Conservation (phyloP, 2,329 filamentous ascomycete genomes). For the Tolypocladium tundrense region DNA sequence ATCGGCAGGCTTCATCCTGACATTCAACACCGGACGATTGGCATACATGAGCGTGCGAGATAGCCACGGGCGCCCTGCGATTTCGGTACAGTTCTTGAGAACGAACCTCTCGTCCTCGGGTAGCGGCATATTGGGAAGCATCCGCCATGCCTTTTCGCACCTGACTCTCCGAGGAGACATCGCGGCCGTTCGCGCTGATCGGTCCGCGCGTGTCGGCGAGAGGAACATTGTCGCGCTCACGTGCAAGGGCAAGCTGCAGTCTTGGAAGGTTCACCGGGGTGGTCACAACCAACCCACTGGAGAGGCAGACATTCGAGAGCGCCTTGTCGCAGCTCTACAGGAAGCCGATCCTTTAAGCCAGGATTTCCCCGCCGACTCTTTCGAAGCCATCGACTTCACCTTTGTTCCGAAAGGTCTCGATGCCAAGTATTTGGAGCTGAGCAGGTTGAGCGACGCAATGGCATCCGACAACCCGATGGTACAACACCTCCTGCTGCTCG, state of each 20-base stretch:
- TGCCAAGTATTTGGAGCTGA: constrained; percentile 38
- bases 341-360: constrained; percentile 38
- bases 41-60: constrained; percentile 83
- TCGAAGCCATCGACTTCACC: constrained; percentile 72
- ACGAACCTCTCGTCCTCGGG: constrained; percentile 44
- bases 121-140: constrained; percentile 68
- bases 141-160: constrained; percentile 65
- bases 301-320: constrained; percentile 59
- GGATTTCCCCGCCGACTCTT: constrained; percentile 43
- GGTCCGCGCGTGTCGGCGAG: constrained; percentile 65
- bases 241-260: constrained; percentile 64
- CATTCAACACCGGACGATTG: constrained; percentile 75
- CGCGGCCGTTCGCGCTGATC: constrained; percentile 67
- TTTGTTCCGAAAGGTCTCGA: constrained; percentile 49
- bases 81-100: constrained; percentile 68
- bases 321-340: constrained; percentile 53
- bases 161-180: constrained; percentile 66
- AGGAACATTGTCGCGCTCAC: constrained; percentile 75
- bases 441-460: constrained; percentile 39
- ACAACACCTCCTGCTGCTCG: constrained; percentile 52
- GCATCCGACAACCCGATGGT: constrained; percentile 38
- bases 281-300: constrained; percentile 68
- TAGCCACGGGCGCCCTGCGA: constrained; percentile 71
- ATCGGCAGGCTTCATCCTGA: constrained; percentile 73
- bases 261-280: constrained; percentile 83